Evolutionary conservation across 192 early-diverging fungal species (phyloP).

Genomic region (Backusella macrospora): DNA sequence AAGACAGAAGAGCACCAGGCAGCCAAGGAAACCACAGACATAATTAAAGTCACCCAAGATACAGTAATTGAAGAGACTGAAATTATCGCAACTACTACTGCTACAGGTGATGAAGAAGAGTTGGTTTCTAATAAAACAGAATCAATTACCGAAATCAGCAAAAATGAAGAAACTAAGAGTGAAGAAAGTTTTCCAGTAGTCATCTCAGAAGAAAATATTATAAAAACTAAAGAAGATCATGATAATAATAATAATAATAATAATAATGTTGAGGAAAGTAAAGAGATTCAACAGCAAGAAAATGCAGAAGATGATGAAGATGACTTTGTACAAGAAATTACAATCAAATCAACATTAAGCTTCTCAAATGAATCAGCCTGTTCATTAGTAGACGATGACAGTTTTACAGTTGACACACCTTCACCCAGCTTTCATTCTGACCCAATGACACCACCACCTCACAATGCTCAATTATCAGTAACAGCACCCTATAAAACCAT

Average conservation of each 20-base stretch:
- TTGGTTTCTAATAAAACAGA: neutral
- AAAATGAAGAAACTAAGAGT: neutral
- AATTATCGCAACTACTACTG: neutral
- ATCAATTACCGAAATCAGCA: neutral
- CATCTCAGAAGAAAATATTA: neutral
- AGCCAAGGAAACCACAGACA: neutral
- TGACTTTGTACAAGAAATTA: neutral
- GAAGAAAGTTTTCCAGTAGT: neutral
- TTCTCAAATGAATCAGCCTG: neutral
- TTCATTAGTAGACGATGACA: neutral
- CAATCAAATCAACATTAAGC: neutral
- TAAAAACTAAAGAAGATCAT: neutral
- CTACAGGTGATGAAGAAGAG: neutral
- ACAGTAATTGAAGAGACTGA: neutral
- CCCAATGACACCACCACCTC: neutral
- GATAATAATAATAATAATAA: neutral
- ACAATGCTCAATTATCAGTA: neutral
- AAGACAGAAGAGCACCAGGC: neutral
- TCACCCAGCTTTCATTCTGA: neutral
- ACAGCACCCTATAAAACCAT: slow-evolving; percentile 13
- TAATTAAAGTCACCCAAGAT: neutral
- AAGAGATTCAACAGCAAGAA: neutral
- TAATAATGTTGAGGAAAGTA: neutral
- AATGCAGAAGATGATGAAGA: neutral
- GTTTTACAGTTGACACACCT: neutral